phyloP scores from a whole-genome alignment of 345 rosid species.

The Atalantia buxifolia region DNA sequence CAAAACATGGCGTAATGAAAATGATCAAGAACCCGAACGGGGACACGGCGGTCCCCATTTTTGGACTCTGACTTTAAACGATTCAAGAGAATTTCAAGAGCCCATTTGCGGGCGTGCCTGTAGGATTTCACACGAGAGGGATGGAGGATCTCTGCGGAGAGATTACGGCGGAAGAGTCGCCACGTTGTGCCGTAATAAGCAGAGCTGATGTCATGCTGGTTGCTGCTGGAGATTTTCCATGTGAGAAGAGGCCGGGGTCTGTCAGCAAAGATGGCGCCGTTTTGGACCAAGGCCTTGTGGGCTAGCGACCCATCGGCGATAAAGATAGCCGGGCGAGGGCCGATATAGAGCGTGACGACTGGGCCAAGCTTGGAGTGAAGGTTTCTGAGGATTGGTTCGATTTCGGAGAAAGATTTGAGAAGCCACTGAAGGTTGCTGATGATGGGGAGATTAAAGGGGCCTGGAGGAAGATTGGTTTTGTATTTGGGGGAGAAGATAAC shows the following conservation, averaged over 20 bases:
- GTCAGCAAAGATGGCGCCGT: conserved; percentile 15
- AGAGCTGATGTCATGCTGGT: conserved; percentile 11
- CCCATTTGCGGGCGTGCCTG: not conserved
- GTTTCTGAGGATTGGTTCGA: not conserved
- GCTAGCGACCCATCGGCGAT: conserved; percentile 13
- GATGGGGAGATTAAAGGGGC: conserved; percentile 11
- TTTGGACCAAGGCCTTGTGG: conserved; percentile 15
- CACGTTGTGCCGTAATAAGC: not conserved
- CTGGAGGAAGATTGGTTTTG: not conserved
- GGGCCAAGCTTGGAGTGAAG: conserved; percentile 19
- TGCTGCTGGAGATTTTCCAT: not conserved
- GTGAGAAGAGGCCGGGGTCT: not conserved
- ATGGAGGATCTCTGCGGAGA: conserved; percentile 19
- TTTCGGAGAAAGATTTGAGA: not conserved
- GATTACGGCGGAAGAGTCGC: conserved; percentile 13
- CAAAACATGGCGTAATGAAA: conserved; percentile 6
- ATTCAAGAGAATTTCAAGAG: not conserved
- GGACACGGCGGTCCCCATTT: not conserved
- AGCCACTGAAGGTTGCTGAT: conserved; percentile 2
- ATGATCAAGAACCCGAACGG: not conserved
- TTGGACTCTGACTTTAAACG: not conserved
- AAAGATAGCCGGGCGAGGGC: conserved; percentile 13
- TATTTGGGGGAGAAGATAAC: not conserved
- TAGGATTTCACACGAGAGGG: conserved; percentile 9
- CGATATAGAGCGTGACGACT: conserved; percentile 3